Evolutionary conservation across 495 filamentous ascomycete genomes (phyloP).

Genomic region (Aspergillus carlsbadensis): DNA sequence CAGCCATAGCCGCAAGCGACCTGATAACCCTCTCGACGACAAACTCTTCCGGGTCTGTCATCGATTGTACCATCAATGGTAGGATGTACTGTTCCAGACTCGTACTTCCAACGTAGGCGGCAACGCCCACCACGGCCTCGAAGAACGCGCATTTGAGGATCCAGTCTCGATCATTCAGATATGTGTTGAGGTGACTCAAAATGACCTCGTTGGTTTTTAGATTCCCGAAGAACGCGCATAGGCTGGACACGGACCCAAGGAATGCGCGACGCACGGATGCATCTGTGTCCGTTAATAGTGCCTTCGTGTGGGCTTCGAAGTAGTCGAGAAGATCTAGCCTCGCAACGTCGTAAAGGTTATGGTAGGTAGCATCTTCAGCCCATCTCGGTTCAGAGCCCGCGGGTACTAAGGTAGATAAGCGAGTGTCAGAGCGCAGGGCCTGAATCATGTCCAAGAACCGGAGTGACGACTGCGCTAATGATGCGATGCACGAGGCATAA

Average conservation of each 20-base stretch:
- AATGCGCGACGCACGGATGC: conserved; percentile 90
- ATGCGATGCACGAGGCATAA: conserved; percentile 89
- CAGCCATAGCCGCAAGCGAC: conserved; percentile 85
- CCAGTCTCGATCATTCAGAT: conserved; percentile 96
- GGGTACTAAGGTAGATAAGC: conserved; percentile 72
- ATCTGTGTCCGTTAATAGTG: conserved; percentile 82
- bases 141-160: conserved; percentile 96
- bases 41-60: conserved; percentile 93
- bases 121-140: conserved; percentile 90
- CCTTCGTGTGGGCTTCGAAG: conserved; percentile 86
- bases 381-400: conserved; percentile 54
- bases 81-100: conserved; percentile 94
- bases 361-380: conserved; percentile 76
- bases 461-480: conserved; percentile 83
- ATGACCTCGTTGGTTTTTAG: conserved; percentile 89
- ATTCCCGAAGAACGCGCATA: conserved; percentile 95
- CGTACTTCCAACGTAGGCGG: conserved; percentile 80
- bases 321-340: conserved; percentile 70
- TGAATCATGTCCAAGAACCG: conserved; percentile 89
- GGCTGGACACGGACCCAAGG: conserved; percentile 84
- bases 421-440: conserved; percentile 79
- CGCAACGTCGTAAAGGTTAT: conserved; percentile 80
- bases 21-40: conserved; percentile 89
- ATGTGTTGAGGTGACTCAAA: conserved; percentile 93
- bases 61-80: conserved; percentile 93